Evolutionary conservation across 352 stramenopile species (phyloP).

Genomic region (Globisporangium uncinulatum): DNA sequence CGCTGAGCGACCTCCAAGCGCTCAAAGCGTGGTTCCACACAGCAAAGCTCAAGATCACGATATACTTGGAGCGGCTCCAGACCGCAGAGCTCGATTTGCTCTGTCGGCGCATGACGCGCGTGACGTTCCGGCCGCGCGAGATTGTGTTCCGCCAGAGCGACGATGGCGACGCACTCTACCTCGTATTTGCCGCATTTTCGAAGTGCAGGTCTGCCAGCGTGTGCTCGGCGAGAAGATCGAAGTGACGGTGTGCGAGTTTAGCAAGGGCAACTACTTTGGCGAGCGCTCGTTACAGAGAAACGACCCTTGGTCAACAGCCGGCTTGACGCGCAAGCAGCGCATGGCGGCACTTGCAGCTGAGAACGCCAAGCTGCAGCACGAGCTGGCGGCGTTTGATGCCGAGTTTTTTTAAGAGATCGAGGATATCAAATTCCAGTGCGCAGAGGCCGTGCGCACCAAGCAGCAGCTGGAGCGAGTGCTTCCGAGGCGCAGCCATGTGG

Average conservation of each 20-base stretch:
- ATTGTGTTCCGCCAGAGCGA: slow-evolving; percentile 64
- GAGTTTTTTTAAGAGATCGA: slow-evolving; percentile 96
- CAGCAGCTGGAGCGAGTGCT: slow-evolving; percentile 39
- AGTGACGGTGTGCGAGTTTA: slow-evolving; percentile 59
- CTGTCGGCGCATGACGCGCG: slow-evolving; percentile 50
- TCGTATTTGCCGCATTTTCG: slow-evolving; percentile 54
- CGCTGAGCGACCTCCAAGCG: slow-evolving; percentile 48
- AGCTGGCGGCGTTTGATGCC: slow-evolving; percentile 89
- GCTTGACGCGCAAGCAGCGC: slow-evolving; percentile 24
- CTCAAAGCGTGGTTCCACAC: slow-evolving; percentile 72
- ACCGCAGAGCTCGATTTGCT: slow-evolving; percentile 53
- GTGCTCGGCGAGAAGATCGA: slow-evolving; percentile 58
- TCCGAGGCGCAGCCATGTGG: not conserved
- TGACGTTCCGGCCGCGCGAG: slow-evolving; percentile 42
- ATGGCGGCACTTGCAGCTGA: slow-evolving; percentile 51
- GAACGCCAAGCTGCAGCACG: slow-evolving; percentile 62
- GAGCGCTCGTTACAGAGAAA: slow-evolving; percentile 61
- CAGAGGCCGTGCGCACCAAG: slow-evolving; percentile 80
- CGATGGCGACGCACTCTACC: slow-evolving; percentile 67
- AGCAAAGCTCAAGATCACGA: slow-evolving; percentile 72
- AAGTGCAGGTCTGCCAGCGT: slow-evolving; percentile 54
- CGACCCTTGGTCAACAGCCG: slow-evolving; percentile 49
- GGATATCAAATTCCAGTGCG: slow-evolving; percentile 94
- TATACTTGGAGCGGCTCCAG: slow-evolving; percentile 57
- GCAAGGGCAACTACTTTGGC: slow-evolving; percentile 67